Percentiles rank a stretch among this genome's conserved stretches.
These are phyloP conservation scores for Arabis hirsuta DNA, from an alignment of 345 rosid species.

Conservation along the genomic window DNA sequence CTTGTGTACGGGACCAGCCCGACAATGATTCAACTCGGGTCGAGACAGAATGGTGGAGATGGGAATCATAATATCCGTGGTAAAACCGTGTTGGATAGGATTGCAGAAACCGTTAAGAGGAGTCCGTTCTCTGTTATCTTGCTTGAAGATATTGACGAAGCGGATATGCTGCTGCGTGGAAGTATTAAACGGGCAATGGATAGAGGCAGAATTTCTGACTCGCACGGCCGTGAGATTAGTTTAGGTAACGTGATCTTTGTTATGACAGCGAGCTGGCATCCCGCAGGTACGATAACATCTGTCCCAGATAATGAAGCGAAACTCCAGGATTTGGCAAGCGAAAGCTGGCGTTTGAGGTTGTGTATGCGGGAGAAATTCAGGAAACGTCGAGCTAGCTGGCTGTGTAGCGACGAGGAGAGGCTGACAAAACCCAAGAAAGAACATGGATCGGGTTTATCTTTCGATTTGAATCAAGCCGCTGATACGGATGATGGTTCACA, in stretches of 20 bases:
- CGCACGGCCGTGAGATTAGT: conserved; percentile 94
- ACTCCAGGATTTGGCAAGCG: conserved; percentile 58
- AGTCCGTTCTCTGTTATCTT: conserved; percentile 81
- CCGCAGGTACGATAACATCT: conserved; percentile 49
- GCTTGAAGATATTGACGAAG: conserved; percentile 92
- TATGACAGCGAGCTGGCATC: conserved; percentile 63
- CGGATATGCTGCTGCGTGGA: conserved; percentile 68
- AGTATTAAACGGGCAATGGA: conserved; percentile 91
- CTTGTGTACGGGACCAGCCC: conserved; percentile 60
- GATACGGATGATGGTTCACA: conserved; percentile 68
- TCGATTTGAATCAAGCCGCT: conserved; percentile 85
- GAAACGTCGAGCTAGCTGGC: conserved; percentile 81
- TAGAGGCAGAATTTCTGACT: conserved; percentile 84
- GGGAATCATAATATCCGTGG: conserved; percentile 65
- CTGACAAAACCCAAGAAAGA: conserved; percentile 70
- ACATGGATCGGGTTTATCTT: conserved; percentile 47
- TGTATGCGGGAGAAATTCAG: conserved; percentile 61
- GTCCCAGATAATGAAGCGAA: conserved; percentile 58
- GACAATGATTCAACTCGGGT: conserved; percentile 62
- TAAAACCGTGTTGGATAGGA: conserved; percentile 82
- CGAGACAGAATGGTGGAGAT: conserved; percentile 56
- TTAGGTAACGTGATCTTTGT: conserved; percentile 87
- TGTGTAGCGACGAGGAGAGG: conserved; percentile 58
- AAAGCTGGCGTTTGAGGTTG: conserved; percentile 78
- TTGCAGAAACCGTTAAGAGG: conserved; percentile 82